Evolutionary conservation across 768 basidiomycete species (phyloP).

Genomic region (Russula olivacea): DNA sequence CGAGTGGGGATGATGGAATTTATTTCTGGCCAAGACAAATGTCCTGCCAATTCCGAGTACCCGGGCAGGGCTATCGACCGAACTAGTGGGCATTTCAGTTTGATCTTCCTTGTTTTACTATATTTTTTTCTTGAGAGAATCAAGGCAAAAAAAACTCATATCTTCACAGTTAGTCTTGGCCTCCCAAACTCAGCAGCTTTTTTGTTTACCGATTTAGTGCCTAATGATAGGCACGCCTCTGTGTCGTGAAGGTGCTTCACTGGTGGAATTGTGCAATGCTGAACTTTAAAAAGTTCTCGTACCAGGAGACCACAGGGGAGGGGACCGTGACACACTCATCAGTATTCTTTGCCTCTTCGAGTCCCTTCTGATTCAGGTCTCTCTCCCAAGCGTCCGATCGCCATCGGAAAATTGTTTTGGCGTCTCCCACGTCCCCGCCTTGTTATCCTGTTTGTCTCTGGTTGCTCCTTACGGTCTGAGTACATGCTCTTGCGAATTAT

Average conservation of each 20-base stretch:
- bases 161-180: constrained; percentile 49
- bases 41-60: background rate
- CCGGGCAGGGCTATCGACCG: background rate
- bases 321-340: constrained; percentile 36
- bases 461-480: constrained; percentile 37
- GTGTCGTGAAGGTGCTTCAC: constrained; percentile 39
- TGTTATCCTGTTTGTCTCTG: constrained; percentile 60
- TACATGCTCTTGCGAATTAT: constrained; percentile 45
- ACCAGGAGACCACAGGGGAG: constrained; percentile 22
- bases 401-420: constrained; percentile 44
- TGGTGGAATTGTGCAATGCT: background rate
- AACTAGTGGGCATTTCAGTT: background rate
- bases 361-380: constrained; percentile 58
- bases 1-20: background rate
- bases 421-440: constrained; percentile 41
- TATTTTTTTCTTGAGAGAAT: constrained; percentile 45
- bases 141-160: constrained; percentile 51
- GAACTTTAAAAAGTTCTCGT: constrained; percentile 39
- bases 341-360: constrained; percentile 61
- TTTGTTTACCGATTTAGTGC: constrained; percentile 1
- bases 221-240: constrained; percentile 50
- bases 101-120: background rate
- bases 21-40: background rate
- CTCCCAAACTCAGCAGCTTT: background rate
- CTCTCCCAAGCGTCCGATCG: constrained; percentile 56